phyloP scores from a whole-genome alignment of 1,284 basidiomycete genomes.

The Ceratobasidium sp. region DNA sequence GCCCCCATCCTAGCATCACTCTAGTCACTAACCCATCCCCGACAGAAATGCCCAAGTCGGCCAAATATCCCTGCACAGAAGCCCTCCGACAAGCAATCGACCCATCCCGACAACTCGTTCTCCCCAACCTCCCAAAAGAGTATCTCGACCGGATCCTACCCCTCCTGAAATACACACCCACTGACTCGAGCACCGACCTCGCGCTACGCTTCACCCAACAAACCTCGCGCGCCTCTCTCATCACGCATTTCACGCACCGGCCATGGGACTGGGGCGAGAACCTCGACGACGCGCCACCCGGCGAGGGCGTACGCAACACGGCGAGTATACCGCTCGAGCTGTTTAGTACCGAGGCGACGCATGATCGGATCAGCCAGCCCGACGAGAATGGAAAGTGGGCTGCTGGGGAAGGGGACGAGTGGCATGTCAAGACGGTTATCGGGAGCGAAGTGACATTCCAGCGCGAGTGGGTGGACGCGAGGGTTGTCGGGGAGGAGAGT shows the following conservation, averaged over 20 bases:
- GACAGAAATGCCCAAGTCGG: conserved; percentile 66
- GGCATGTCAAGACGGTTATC: conserved; percentile 24
- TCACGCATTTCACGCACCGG: conserved; percentile 46
- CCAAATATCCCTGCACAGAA: conserved; percentile 59
- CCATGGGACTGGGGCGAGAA: conserved; percentile 88
- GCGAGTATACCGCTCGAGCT: conserved; percentile 74
- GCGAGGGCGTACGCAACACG: conserved; percentile 57
- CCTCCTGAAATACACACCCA: conserved; percentile 48
- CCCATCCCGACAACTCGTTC: conserved; percentile 56
- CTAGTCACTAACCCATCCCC: background rate
- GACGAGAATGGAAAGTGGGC: conserved; percentile 2
- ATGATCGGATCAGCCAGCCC: conserved; percentile 52
- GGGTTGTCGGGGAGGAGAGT: background rate
- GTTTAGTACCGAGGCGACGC: conserved; percentile 68
- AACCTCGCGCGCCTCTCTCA: conserved; percentile 49
- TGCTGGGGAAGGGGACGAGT: conserved; percentile 28
- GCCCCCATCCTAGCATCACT: conserved; percentile 42
- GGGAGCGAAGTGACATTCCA: conserved; percentile 32
- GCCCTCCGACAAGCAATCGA: conserved; percentile 68
- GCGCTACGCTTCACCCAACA: conserved; percentile 58
- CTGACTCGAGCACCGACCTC: conserved; percentile 35
- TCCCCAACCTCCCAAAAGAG: conserved; percentile 60
- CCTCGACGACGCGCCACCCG: conserved; percentile 59
- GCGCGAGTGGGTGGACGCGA: conserved; percentile 29
- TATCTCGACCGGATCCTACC: conserved; percentile 61